phyloP scores from a whole-genome alignment of 805 yeast species.

The Cyberlindnera lachancei region DNA sequence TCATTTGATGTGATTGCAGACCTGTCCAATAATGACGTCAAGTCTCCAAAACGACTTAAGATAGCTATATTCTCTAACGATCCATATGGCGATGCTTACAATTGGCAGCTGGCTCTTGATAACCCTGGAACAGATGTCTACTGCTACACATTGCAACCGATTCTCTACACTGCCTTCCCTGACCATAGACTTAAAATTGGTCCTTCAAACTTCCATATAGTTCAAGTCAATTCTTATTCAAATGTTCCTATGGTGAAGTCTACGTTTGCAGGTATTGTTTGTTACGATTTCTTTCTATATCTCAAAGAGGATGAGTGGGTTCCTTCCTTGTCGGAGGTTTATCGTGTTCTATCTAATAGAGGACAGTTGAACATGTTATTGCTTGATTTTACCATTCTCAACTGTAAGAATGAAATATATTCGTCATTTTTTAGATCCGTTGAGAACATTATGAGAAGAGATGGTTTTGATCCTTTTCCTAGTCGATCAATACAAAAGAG shows the following conservation, averaged over 20 bases:
- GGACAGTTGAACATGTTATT: constrained; percentile 15
- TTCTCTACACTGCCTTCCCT: constrained; percentile 8
- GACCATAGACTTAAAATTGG: constrained; percentile 13
- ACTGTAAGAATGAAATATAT: constrained; percentile 13
- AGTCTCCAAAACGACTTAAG: constrained; percentile 10
- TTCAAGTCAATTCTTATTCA: constrained; percentile 13
- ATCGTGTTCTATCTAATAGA: constrained; percentile 12
- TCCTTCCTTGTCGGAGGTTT: constrained; percentile 11
- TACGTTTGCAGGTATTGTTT: constrained; percentile 15
- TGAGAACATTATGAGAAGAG: constrained; percentile 7
- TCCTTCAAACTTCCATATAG: constrained; percentile 17
- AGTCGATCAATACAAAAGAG: constrained; percentile 13
- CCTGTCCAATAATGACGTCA: constrained; percentile 16
- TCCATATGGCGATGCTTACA: constrained; percentile 15
- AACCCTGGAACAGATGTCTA: constrained; percentile 15
- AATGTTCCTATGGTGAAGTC: constrained; percentile 16
- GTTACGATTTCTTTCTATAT: constrained; percentile 15
- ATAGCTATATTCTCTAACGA: constrained; percentile 10
- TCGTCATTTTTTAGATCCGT: constrained; percentile 9
- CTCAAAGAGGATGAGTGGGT: constrained; percentile 17
- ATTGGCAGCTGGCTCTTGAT: constrained; percentile 22
- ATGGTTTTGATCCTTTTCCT: constrained; percentile 21
- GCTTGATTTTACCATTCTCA: constrained; percentile 16
- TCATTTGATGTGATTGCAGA: constrained; percentile 11
- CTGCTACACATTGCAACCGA: constrained; percentile 13